phyloP scores from a whole-genome alignment of 2,329 filamentous ascomycete species.

The Cladophialophora exuberans region DNA sequence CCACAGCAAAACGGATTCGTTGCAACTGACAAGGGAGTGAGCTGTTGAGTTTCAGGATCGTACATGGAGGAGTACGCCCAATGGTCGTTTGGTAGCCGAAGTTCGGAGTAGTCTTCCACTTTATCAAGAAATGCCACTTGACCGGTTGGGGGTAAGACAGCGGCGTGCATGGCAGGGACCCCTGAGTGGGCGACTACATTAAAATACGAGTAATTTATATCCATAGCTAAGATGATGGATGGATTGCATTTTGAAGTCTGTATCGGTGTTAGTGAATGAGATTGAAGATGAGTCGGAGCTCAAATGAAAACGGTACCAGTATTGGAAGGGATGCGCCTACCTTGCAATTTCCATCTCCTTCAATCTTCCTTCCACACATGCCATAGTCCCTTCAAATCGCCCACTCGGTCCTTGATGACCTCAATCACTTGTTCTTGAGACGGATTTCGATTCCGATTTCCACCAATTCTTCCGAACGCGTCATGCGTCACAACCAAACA shows the following conservation, averaged over 20 bases:
- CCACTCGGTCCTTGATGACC: constrained; percentile 25
- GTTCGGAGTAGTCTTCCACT: constrained; percentile 64
- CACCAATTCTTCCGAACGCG: constrained; percentile 13
- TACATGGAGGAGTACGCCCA: constrained; percentile 65
- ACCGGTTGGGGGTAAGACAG: constrained; percentile 63
- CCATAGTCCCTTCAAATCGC: constrained; percentile 23
- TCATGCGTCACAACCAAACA: constrained; percentile 26
- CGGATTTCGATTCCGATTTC: background rate
- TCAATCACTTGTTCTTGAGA: constrained; percentile 19
- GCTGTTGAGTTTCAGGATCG: constrained; percentile 53
- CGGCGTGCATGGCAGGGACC: constrained; percentile 65
- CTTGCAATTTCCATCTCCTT: background rate
- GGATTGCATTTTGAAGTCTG: background rate
- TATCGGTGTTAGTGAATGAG: background rate
- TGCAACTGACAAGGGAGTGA: constrained; percentile 27
- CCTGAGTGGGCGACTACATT: constrained; percentile 58
- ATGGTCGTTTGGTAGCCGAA: constrained; percentile 57
- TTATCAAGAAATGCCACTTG: constrained; percentile 66
- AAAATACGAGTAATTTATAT: constrained; percentile 38
- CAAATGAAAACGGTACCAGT: background rate
- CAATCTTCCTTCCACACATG: constrained; percentile 17
- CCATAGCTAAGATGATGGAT: constrained; percentile 13
- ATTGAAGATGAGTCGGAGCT: background rate
- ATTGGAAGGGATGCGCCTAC: background rate
- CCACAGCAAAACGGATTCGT: constrained; percentile 67